Evolutionary conservation across 2,329 filamentous ascomycete genomes (phyloP).

Genomic region (Talaromyces pinophilus): DNA sequence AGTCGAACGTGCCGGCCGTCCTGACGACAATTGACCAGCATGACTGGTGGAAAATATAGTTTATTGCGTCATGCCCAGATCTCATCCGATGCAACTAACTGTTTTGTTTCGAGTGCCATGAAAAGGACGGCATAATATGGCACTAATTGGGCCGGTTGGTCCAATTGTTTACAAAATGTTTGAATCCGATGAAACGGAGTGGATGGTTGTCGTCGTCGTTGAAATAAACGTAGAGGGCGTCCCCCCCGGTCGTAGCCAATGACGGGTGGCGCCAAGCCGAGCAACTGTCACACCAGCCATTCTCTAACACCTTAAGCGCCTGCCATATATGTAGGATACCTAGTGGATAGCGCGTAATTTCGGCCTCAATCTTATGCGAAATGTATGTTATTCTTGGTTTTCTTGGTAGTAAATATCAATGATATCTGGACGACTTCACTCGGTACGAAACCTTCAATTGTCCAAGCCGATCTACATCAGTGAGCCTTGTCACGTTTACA

Average conservation of each 20-base stretch:
- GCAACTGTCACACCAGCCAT: conserved; percentile 3
- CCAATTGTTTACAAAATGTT: not conserved
- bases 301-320: conserved; percentile 1
- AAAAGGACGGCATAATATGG: not conserved
- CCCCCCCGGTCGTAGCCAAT: not conserved
- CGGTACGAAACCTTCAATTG: not conserved
- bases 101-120: conserved; percentile 6
- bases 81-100: not conserved
- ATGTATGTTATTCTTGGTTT: not conserved
- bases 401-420: not conserved
- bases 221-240: not conserved
- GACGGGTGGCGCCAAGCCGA: not conserved
- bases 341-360: conserved; percentile 8
- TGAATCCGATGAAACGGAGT: conserved; percentile 7
- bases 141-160: not conserved
- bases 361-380: not conserved
- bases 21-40: not conserved
- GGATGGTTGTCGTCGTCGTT: not conserved
- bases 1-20: not conserved
- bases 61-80: not conserved
- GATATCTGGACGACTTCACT: not conserved
- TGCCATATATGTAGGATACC: not conserved
- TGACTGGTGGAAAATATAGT: conserved; percentile 7
- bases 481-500: not conserved
- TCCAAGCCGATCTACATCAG: no score